Evolutionary conservation across 176 grass and related monocot species (phyloP).

Genomic region (Paspalum notatum): DNA sequence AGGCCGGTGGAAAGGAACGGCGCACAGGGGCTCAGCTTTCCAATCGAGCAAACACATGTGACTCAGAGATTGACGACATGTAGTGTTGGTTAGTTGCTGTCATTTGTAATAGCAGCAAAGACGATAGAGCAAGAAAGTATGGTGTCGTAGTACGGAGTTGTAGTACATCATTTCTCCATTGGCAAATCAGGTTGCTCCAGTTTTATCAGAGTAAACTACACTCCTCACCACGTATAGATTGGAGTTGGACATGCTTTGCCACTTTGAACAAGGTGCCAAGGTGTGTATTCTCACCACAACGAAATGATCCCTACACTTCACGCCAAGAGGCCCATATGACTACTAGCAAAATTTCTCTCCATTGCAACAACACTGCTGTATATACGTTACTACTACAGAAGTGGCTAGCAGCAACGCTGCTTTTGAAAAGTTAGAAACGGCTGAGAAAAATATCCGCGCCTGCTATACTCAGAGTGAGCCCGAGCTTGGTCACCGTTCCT

Average conservation of each 20-base stretch:
- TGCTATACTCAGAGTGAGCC: no score
- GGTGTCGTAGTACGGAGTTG: not conserved
- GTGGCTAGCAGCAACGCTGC: no score
- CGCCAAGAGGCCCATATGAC: no score
- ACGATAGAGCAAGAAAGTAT: not conserved
- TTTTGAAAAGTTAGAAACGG: no score
- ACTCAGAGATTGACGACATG: not conserved
- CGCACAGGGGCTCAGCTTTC: constrained; percentile 10
- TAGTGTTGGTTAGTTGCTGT: not conserved
- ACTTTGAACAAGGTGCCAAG: not conserved
- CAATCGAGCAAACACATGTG: not conserved
- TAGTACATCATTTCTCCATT: not conserved
- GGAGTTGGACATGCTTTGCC: not conserved
- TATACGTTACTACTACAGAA: no score
- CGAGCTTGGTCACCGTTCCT: no score
- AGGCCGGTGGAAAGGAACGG: constrained; percentile 25
- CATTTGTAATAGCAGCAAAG: not conserved
- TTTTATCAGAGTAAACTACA: not conserved
- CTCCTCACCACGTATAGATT: not conserved
- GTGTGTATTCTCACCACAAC: not conserved
- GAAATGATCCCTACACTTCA: no score
- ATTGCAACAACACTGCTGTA: no score
- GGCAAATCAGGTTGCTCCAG: not conserved
- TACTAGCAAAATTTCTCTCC: no score
- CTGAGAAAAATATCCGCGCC: no score